phyloP scores from a whole-genome alignment of 768 basidiomycete genomes.

The Phaffia tasmanica region DNA sequence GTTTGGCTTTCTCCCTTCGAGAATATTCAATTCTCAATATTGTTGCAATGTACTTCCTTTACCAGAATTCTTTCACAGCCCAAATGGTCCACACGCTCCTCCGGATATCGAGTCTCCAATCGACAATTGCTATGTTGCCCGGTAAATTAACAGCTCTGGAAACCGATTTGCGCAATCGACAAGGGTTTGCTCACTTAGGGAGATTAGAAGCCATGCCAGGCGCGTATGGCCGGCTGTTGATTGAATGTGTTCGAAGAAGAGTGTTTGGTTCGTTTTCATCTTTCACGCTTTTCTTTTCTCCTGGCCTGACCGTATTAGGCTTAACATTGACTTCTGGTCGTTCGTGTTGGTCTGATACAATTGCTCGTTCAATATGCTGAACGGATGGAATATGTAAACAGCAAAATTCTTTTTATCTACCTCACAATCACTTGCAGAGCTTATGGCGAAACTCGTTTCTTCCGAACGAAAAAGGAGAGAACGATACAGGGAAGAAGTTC shows the following conservation, averaged over 20 bases:
- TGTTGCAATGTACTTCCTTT: neutral
- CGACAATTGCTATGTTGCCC: slow-evolving; percentile 20
- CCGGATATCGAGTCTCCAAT: slow-evolving; percentile 22
- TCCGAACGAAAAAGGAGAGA: slow-evolving; percentile 72
- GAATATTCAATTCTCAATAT: neutral
- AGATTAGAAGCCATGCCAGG: slow-evolving; percentile 16
- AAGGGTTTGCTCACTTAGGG: slow-evolving; percentile 22
- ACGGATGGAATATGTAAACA: slow-evolving; percentile 1
- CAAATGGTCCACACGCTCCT: slow-evolving; percentile 23
- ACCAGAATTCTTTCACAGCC: slow-evolving; percentile 14
- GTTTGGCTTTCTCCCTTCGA: neutral
- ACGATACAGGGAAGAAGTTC: slow-evolving; percentile 70
- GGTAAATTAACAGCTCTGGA: slow-evolving; percentile 6
- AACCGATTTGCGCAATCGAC: slow-evolving; percentile 5
- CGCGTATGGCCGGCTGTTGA: slow-evolving; percentile 20
- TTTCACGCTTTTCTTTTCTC: neutral
- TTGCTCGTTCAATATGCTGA: neutral
- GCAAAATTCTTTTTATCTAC: slow-evolving; percentile 61
- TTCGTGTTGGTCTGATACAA: neutral
- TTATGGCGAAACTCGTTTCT: slow-evolving; percentile 71
- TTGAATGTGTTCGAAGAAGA: slow-evolving; percentile 15
- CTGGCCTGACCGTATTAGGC: neutral
- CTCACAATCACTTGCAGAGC: slow-evolving; percentile 66
- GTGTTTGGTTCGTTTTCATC: slow-evolving; percentile 10
- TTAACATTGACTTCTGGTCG: neutral